Evolutionary conservation across 306 rosid species (phyloP).

Genomic region (Vicia faba): DNA sequence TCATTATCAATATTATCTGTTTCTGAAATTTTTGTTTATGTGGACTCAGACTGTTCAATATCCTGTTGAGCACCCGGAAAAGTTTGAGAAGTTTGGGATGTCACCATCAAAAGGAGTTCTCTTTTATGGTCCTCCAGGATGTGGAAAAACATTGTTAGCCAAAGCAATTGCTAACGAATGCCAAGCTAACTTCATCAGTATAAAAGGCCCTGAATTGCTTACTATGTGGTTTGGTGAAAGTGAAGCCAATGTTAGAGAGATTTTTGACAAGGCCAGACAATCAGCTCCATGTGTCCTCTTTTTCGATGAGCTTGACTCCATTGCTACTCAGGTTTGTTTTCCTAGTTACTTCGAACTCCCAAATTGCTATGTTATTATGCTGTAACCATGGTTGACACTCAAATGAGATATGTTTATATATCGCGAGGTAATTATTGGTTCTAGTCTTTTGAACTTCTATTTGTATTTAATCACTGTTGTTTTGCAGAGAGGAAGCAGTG

Average conservation of each 20-base stretch:
- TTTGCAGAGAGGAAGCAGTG: conserved; percentile 56
- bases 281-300: conserved; percentile 67
- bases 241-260: conserved; percentile 67
- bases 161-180: conserved; percentile 66
- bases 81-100: conserved; percentile 65
- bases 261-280: conserved; percentile 60
- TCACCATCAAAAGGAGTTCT: conserved; percentile 66
- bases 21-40: conserved; percentile 24
- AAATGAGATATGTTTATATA: too few relatives aligned
- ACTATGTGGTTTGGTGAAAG: conserved; percentile 73
- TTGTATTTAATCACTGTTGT: neutral
- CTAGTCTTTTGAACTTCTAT: conserved; percentile 1
- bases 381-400: neutral
- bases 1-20: neutral
- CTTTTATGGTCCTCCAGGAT: conserved; percentile 67
- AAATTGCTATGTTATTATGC: neutral
- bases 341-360: conserved; percentile 16
- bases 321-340: conserved; percentile 59
- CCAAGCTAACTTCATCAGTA: conserved; percentile 62
- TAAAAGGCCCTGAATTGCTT: conserved; percentile 60
- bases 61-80: conserved; percentile 66
- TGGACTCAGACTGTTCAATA: conserved; percentile 57
- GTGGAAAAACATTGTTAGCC: conserved; percentile 63
- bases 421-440: too few relatives aligned
- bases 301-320: conserved; percentile 67